These are phyloP conservation scores for Adansonia madagascariensis DNA, from an alignment of 441 rosid genomes.

Conservation along the genomic window DNA sequence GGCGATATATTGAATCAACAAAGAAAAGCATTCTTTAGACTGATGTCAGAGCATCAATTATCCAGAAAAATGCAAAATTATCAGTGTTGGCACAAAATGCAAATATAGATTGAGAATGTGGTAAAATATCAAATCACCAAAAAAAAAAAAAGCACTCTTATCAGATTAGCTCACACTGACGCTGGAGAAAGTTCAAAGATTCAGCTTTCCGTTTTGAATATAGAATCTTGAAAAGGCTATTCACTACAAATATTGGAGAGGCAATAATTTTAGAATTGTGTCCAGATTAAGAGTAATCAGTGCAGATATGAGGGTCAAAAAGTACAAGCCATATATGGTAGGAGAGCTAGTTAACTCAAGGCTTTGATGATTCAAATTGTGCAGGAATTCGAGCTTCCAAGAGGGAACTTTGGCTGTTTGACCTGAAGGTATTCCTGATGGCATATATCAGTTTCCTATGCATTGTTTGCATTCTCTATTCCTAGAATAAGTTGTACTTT, in stretches of 20 bases:
- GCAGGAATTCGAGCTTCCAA: neutral
- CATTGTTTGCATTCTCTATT: neutral
- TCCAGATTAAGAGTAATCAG: neutral
- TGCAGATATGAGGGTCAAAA: neutral
- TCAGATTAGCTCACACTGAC: neutral
- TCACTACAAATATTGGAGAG: neutral
- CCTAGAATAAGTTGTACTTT: neutral
- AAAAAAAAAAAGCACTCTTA: neutral
- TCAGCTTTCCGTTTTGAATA: neutral
- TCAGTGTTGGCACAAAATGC: neutral
- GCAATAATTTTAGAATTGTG: constrained; percentile 1
- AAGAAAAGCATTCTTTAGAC: neutral
- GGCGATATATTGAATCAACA: neutral
- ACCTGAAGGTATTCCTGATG: neutral
- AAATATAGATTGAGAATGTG: neutral
- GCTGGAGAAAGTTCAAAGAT: neutral
- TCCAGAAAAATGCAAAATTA: neutral
- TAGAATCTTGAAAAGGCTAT: neutral
- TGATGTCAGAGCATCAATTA: neutral
- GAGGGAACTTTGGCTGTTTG: neutral
- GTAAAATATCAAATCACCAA: constrained; percentile 1
- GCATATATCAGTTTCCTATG: neutral
- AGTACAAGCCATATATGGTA: neutral
- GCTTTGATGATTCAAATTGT: constrained; percentile 6
- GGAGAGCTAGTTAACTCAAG: constrained; percentile 1